Evolutionary conservation across 179 eudicot species (phyloP).

Genomic region (Spergularia azorica): DNA sequence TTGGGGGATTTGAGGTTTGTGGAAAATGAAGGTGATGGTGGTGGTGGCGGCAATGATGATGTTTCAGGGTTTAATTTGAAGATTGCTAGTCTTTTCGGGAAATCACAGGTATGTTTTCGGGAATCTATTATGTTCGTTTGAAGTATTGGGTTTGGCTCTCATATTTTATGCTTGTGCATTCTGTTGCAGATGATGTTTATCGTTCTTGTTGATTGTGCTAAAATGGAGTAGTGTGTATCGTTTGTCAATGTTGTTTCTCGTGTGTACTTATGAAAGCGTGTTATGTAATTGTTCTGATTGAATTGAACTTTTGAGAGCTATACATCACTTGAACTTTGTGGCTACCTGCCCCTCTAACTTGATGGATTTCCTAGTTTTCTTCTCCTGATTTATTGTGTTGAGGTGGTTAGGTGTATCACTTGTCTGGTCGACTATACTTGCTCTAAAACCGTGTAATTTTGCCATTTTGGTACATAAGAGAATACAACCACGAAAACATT

Average conservation of each 20-base stretch:
- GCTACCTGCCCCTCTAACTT: neutral
- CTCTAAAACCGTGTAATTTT: neutral
- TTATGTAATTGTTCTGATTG: neutral
- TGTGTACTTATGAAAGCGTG: neutral
- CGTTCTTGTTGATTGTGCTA: neutral
- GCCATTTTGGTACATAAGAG: neutral
- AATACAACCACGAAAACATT: neutral
- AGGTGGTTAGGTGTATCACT: neutral
- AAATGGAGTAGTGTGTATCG: no score
- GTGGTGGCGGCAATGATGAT: slow-evolving; percentile 51
- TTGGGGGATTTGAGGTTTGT: slow-evolving; percentile 55
- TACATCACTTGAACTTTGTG: no score
- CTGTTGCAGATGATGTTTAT: neutral
- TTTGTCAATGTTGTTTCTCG: neutral
- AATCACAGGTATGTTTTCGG: slow-evolving; percentile 57
- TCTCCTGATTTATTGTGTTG: neutral
- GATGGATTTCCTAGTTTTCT: neutral
- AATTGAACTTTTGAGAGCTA: neutral
- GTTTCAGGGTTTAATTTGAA: slow-evolving; percentile 53
- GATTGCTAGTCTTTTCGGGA: slow-evolving; percentile 57
- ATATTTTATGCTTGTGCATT: neutral
- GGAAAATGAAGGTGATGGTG: slow-evolving; percentile 43
- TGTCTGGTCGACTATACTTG: neutral
- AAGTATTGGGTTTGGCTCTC: neutral
- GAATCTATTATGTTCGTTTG: neutral